Percentiles rank a stretch among this genome's conserved stretches.
phyloP scores from a whole-genome alignment of 305 asterid species.

The Petunia hybrid region DNA sequence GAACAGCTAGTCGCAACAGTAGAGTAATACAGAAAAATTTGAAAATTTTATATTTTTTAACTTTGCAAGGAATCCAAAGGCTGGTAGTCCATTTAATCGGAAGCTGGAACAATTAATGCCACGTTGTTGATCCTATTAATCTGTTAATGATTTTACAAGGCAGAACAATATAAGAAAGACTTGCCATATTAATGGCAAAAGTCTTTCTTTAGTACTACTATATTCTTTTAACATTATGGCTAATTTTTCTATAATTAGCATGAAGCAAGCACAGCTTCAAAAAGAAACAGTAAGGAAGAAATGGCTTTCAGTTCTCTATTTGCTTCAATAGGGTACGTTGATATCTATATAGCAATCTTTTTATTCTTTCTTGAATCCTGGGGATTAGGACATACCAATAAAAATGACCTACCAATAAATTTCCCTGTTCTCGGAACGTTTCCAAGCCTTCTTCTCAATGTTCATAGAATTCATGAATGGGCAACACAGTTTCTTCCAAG shows the following conservation, averaged over 20 bases:
- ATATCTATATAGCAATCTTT: slow-evolving; percentile 43
- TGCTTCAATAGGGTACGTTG: slow-evolving; percentile 32
- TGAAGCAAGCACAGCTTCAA: not conserved
- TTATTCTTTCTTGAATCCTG: slow-evolving; percentile 42
- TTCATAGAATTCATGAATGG: slow-evolving; percentile 51
- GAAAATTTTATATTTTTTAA: too few species aligned
- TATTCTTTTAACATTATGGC: too few species aligned
- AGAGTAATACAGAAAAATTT: too few species aligned
- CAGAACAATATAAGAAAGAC: too few species aligned
- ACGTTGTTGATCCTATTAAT: too few species aligned
- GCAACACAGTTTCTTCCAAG: slow-evolving; percentile 34
- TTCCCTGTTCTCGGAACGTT: slow-evolving; percentile 69
- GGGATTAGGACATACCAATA: slow-evolving; percentile 37
- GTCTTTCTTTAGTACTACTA: too few species aligned
- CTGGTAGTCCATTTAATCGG: too few species aligned
- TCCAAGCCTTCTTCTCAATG: slow-evolving; percentile 47
- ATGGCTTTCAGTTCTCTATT: slow-evolving; percentile 5
- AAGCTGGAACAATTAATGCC: too few species aligned
- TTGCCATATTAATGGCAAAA: too few species aligned
- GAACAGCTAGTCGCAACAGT: too few species aligned
- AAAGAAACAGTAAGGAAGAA: not conserved
- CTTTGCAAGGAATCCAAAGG: too few species aligned
- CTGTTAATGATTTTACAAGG: too few species aligned
- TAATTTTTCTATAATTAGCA: not conserved
- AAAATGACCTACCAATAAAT: slow-evolving; percentile 40